A percentile compares a stretch with the other conserved stretches of the same genome.
Evolutionary conservation across 306 rosid genomes (phyloP).

Genomic region (Ochetophila trinervis): DNA sequence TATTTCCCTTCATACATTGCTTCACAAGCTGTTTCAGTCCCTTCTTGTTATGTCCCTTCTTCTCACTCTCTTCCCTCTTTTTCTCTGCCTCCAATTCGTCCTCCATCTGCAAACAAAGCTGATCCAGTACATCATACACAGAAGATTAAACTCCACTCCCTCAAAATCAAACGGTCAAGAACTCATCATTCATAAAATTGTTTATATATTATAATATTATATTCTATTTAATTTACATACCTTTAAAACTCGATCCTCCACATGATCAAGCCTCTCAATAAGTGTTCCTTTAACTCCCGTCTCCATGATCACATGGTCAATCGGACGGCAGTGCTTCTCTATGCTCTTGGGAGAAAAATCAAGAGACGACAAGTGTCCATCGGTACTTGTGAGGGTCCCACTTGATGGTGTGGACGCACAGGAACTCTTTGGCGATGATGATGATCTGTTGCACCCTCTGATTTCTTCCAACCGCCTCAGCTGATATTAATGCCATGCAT

Average conservation of each 20-base stretch:
- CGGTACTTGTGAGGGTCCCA: slow-evolving; percentile 38
- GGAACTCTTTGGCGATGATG: slow-evolving; percentile 29
- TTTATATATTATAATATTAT: not conserved
- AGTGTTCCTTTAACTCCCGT: slow-evolving; percentile 64
- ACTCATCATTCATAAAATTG: not conserved
- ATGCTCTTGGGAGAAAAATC: slow-evolving; percentile 61
- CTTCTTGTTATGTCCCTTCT: slow-evolving; percentile 33
- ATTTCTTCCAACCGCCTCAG: slow-evolving; percentile 47
- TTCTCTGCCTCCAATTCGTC: slow-evolving; percentile 33
- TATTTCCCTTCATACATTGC: slow-evolving; percentile 35
- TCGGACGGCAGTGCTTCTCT: slow-evolving; percentile 91
- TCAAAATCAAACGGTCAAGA: not conserved
- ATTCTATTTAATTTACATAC: slow-evolving; percentile 19
- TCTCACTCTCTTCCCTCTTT: slow-evolving; percentile 17
- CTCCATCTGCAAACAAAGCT: slow-evolving; percentile 62
- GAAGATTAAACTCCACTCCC: not conserved
- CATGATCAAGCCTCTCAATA: slow-evolving; percentile 57
- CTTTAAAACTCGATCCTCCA: slow-evolving; percentile 74
- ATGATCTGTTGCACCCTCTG: slow-evolving; percentile 20
- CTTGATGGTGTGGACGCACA: slow-evolving; percentile 34
- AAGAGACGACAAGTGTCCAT: slow-evolving; percentile 28
- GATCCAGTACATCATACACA: slow-evolving; percentile 1
- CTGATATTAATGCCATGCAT: slow-evolving; percentile 6
- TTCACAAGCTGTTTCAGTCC: slow-evolving; percentile 51
- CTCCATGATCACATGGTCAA: slow-evolving; percentile 53